phyloP scores from a whole-genome alignment of 106 monocot genomes.

The Dioscorea zingiberensis region DNA sequence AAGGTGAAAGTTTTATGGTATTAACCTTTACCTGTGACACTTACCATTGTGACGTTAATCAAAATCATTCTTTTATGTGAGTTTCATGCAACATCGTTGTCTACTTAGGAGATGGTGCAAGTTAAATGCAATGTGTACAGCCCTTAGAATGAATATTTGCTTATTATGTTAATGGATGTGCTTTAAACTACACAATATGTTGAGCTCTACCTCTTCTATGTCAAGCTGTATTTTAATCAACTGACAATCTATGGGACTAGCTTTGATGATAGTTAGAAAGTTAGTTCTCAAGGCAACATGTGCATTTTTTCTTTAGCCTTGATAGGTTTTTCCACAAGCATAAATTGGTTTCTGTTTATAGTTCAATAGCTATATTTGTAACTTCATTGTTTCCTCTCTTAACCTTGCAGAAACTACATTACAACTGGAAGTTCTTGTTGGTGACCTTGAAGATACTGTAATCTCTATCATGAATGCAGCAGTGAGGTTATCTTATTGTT shows the following conservation, averaged over 20 bases:
- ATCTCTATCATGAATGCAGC: slow-evolving; percentile 35
- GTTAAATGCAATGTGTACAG: too few species aligned
- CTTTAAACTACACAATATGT: too few species aligned
- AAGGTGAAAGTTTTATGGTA: too few species aligned
- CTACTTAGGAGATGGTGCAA: too few species aligned
- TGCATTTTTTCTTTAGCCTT: not conserved
- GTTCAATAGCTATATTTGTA: not conserved
- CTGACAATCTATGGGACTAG: not conserved
- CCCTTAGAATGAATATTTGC: too few species aligned
- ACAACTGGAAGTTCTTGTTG: slow-evolving; percentile 58
- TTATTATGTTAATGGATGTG: too few species aligned
- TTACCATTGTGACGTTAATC: too few species aligned
- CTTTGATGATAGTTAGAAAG: not conserved
- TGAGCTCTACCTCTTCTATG: not conserved
- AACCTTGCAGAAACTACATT: slow-evolving; percentile 58
- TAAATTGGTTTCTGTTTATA: not conserved
- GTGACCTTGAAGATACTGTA: slow-evolving; percentile 73
- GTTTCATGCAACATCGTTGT: too few species aligned
- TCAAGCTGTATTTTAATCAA: not conserved
- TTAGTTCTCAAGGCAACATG: not conserved
- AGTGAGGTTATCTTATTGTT: slow-evolving; percentile 14
- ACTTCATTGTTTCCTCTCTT: not conserved
- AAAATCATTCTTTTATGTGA: too few species aligned
- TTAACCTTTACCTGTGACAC: too few species aligned
- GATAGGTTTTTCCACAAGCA: not conserved